Evolutionary conservation across 495 filamentous ascomycete genomes (phyloP).

Genomic region (Penicillium waksmanii): DNA sequence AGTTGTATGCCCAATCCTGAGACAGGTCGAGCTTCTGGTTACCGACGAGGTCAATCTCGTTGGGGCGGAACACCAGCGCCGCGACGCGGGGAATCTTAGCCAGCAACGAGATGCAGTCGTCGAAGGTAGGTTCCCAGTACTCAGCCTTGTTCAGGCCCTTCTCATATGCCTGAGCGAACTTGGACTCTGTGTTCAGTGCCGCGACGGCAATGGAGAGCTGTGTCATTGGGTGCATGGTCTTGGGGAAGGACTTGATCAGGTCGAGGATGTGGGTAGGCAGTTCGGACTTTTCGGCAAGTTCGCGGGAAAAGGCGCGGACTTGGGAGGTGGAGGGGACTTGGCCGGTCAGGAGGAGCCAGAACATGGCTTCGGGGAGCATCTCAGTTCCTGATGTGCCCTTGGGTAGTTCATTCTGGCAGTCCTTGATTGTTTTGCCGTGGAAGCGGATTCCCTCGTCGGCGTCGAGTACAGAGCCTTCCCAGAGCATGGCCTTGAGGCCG

Average conservation of each 20-base stretch:
- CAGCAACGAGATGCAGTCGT: constrained; percentile 90
- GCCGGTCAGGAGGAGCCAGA: constrained; percentile 96
- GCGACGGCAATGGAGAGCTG: constrained; percentile 95
- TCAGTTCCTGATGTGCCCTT: constrained; percentile 94
- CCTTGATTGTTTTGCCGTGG: constrained; percentile 96
- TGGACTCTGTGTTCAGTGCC: constrained; percentile 86
- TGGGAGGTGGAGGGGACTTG: constrained; percentile 83
- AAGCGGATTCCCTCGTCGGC: constrained; percentile 97
- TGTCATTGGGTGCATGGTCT: constrained; percentile 93
- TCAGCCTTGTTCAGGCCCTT: constrained; percentile 87
- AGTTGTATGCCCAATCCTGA: constrained; percentile 98
- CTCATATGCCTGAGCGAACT: constrained; percentile 92
- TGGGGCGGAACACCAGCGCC: constrained; percentile 94
- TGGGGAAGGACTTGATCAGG: constrained; percentile 89
- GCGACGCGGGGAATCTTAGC: constrained; percentile 97
- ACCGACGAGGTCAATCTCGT: constrained; percentile 69
- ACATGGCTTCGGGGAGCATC: constrained; percentile 99
- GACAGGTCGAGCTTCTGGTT: constrained; percentile 48
- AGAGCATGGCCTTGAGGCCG: constrained; percentile 95
- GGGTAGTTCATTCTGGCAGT: constrained; percentile 91
- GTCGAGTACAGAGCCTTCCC: constrained; percentile 98
- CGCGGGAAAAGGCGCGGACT: constrained; percentile 77
- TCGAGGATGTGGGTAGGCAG: constrained; percentile 84
- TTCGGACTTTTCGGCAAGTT: constrained; percentile 82
- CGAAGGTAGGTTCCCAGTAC: constrained; percentile 98